A percentile compares a stretch with the other conserved stretches of the same genome.
These are phyloP conservation scores for Lactifluus volemus DNA, from an alignment of 768 basidiomycete species.

Conservation along the genomic window DNA sequence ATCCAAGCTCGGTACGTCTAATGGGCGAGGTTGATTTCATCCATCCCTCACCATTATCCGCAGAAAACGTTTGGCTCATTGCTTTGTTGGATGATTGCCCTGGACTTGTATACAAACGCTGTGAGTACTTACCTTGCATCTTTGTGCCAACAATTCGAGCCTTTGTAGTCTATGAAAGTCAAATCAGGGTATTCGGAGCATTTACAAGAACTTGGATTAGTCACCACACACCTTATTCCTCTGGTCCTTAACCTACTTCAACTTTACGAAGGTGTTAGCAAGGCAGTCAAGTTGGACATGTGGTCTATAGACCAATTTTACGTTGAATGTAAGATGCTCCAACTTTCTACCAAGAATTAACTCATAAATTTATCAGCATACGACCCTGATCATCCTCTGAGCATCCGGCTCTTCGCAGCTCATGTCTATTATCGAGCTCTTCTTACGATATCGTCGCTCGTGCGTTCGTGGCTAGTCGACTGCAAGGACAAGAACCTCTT, in stretches of 20 bases:
- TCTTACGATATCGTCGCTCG: constrained; percentile 72
- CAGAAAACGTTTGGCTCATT: constrained; percentile 54
- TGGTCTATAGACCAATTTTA: constrained; percentile 85
- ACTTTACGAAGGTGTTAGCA: constrained; percentile 55
- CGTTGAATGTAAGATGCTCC: constrained; percentile 47
- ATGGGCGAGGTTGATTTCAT: background rate
- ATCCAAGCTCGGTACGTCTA: constrained; percentile 25
- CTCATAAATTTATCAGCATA: constrained; percentile 40
- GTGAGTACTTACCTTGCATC: constrained; percentile 37
- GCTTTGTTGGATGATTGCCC: constrained; percentile 84
- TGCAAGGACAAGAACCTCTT: constrained; percentile 86
- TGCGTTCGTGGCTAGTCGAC: constrained; percentile 78
- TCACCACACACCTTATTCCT: constrained; percentile 61
- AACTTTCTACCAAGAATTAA: background rate
- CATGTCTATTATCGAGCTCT: constrained; percentile 88
- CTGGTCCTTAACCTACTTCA: constrained; percentile 57
- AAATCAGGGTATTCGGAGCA: constrained; percentile 82
- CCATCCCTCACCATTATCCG: background rate
- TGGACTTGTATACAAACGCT: constrained; percentile 77
- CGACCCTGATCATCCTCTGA: constrained; percentile 41
- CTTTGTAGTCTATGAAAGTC: constrained; percentile 72
- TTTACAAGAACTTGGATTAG: constrained; percentile 58
- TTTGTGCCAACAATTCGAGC: background rate
- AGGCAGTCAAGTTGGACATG: constrained; percentile 69
- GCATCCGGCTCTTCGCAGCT: constrained; percentile 63